Evolutionary conservation across 2,329 filamentous ascomycete species (phyloP), one percentile per base, ranked within the genome.

Genomic region (Ophiostoma sp.): DNA sequence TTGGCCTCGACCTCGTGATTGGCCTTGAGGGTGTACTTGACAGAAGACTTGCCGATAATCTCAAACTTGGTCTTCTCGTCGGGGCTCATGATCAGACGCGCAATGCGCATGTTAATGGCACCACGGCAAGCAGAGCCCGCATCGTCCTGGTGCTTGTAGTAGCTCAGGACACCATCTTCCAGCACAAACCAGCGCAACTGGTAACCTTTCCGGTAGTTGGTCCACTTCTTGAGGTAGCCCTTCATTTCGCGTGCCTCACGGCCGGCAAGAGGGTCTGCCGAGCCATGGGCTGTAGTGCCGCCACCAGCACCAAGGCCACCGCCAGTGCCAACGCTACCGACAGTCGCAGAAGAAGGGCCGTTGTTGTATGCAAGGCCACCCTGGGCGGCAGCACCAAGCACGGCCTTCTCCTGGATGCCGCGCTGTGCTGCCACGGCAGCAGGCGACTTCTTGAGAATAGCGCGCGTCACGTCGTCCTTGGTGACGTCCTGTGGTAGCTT

Each of bases 71-170:
- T 94, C 81, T 98, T 99, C 77, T 99, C 95, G 73, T 97, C 93
- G 0, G 94, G 85, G 75, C 96, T 96, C 93, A 99, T 98, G 78
- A 94, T 90, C 42, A 99, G 84, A 75, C 88, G 89, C 38, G 95
- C 95, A 73, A 99, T 99, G 70, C 90, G 90, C 93, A 99, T 99
- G 77, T 98, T 98, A 80, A 99, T 99, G 66, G 95, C 95, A 69
- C 95, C 95, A 71, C 95, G 92, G 77, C 95, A 99, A 68, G 95
- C 95, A 66, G 93, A 96, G 38, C 93, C 95, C 44, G 93, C 92
- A 77, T 99, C 95, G 76, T 99, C 95, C 79, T 99, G 95, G 77
- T 98, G 92, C 80, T 99, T 99, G 82, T 98, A 99, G 80, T 99
- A 99, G 78, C 95, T 98, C 73, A 99, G 79, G 12, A 99, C 94